These are phyloP conservation scores for Hypoxylon sp. DNA, from an alignment of 2,329 filamentous ascomycete genomes.

Conservation along the genomic window DNA sequence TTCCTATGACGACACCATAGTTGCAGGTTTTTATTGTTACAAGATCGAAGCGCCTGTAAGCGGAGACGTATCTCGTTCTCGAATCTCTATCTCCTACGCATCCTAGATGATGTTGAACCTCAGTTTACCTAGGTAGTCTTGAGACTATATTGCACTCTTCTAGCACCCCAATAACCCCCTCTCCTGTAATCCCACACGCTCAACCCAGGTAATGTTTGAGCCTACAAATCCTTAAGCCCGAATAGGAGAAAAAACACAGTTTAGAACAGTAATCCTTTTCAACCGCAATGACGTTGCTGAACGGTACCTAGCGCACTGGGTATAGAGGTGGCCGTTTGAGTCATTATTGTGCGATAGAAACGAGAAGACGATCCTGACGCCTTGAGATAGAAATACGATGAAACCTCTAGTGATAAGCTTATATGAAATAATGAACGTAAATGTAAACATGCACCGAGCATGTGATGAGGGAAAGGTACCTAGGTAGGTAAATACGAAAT, in stretches of 20 bases:
- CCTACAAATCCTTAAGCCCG: constrained; percentile 16
- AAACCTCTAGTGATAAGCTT: constrained; percentile 24
- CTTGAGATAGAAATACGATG: constrained; percentile 23
- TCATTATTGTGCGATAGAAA: constrained; percentile 29
- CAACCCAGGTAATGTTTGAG: constrained; percentile 24
- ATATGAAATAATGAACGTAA: constrained; percentile 21
- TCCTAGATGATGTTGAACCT: constrained; percentile 27
- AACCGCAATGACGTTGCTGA: constrained; percentile 40
- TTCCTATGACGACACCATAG: constrained; percentile 21
- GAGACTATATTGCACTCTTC: constrained; percentile 31
- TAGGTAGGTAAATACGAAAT: constrained; percentile 9
- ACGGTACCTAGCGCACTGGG: constrained; percentile 51
- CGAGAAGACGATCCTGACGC: constrained; percentile 25
- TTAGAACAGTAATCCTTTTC: constrained; percentile 40
- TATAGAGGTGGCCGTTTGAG: constrained; percentile 49
- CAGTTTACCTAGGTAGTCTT: constrained; percentile 28
- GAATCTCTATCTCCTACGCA: constrained; percentile 17
- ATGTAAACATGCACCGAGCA: constrained; percentile 3
- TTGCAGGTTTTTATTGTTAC: constrained; percentile 27
- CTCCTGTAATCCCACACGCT: constrained; percentile 21
- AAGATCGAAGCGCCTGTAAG: constrained; percentile 18
- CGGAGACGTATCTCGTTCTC: constrained; percentile 13
- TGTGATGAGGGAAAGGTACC: constrained; percentile 4
- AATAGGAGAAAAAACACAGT: constrained; percentile 28
- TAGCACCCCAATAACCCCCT: constrained; percentile 11